Conservation (phyloP, 2,329 filamentous ascomycete genomes). For the Moelleriella libera region DNA sequence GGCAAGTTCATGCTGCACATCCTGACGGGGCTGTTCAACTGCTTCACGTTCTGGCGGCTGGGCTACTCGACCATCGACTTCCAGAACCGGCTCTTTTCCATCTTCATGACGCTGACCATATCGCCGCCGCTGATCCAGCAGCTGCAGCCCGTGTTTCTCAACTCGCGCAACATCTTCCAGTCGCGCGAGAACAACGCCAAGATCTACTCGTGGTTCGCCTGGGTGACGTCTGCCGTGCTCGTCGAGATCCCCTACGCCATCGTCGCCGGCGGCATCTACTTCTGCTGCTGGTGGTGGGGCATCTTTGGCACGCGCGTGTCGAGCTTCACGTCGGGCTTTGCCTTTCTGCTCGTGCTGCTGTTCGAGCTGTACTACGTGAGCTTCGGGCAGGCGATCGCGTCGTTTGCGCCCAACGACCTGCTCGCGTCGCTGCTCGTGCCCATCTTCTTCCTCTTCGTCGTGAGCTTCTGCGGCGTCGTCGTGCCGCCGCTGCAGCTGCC, state of each 20-base stretch:
- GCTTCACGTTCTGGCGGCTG: slow-evolving; percentile 55
- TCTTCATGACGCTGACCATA: slow-evolving; percentile 67
- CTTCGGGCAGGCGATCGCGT: slow-evolving; percentile 53
- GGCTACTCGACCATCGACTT: slow-evolving; percentile 44
- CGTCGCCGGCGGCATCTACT: slow-evolving; percentile 39
- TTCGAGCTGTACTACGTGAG: slow-evolving; percentile 54
- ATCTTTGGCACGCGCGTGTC: slow-evolving; percentile 31
- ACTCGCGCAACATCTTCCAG: slow-evolving; percentile 52
- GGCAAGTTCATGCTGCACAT: slow-evolving; percentile 50
- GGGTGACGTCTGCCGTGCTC: slow-evolving; percentile 49
- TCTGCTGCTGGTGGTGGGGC: slow-evolving; percentile 42
- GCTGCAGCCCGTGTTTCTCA: slow-evolving; percentile 57
- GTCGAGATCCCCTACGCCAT: slow-evolving; percentile 59
- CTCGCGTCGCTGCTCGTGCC: slow-evolving; percentile 54
- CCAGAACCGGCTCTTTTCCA: slow-evolving; percentile 58
- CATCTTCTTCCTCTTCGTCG: slow-evolving; percentile 55
- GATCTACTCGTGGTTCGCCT: slow-evolving; percentile 66
- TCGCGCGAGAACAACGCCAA: slow-evolving; percentile 63
- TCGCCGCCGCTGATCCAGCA: slow-evolving; percentile 63
- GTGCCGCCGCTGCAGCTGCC: slow-evolving; percentile 46
- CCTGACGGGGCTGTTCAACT: slow-evolving; percentile 51
- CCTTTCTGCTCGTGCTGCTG: slow-evolving; percentile 49
- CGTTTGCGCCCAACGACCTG: slow-evolving; percentile 51
- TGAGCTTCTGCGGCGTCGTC: slow-evolving; percentile 57
- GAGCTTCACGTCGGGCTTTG: slow-evolving; percentile 44